Evolutionary conservation across 1,284 basidiomycete species (phyloP).

Genomic region (Moniliophthora roreri): DNA sequence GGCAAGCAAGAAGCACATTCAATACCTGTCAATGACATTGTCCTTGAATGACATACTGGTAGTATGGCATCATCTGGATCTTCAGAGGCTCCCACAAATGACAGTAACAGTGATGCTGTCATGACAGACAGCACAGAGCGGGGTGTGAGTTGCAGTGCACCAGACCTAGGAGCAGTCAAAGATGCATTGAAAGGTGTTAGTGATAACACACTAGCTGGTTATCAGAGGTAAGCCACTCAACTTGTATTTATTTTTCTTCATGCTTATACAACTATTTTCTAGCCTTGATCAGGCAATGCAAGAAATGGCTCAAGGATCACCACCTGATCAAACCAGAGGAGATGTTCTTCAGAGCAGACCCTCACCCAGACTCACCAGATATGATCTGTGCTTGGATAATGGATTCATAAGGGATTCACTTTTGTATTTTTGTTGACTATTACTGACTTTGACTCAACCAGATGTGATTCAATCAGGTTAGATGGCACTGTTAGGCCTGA

Average conservation of each 20-base stretch:
- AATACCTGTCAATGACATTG: no score
- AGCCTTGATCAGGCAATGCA: conserved; percentile 20
- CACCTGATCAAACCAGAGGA: conserved; percentile 14
- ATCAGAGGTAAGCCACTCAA: conserved; percentile 22
- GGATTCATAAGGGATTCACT: conserved; percentile 19
- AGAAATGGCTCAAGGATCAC: conserved; percentile 16
- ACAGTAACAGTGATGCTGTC: no score
- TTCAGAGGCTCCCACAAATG: no score
- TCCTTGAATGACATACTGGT: no score
- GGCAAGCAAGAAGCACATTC: no score
- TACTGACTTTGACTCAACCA: conserved; percentile 9
- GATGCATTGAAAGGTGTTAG: conserved; percentile 24
- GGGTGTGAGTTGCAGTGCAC: no score
- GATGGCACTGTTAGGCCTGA: conserved; percentile 22
- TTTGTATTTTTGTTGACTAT: neutral
- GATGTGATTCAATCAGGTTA: conserved; percentile 26
- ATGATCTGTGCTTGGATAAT: conserved; percentile 34
- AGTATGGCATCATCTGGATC: no score
- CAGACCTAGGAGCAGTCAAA: no score
- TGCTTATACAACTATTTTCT: neutral
- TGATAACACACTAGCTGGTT: conserved; percentile 28
- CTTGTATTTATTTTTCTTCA: neutral
- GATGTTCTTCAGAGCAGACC: conserved; percentile 21
- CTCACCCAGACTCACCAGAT: conserved; percentile 19
- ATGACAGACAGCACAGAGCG: no score